phyloP scores from a whole-genome alignment of 2,329 filamentous ascomycete species.

The Aureobasidium lini region DNA sequence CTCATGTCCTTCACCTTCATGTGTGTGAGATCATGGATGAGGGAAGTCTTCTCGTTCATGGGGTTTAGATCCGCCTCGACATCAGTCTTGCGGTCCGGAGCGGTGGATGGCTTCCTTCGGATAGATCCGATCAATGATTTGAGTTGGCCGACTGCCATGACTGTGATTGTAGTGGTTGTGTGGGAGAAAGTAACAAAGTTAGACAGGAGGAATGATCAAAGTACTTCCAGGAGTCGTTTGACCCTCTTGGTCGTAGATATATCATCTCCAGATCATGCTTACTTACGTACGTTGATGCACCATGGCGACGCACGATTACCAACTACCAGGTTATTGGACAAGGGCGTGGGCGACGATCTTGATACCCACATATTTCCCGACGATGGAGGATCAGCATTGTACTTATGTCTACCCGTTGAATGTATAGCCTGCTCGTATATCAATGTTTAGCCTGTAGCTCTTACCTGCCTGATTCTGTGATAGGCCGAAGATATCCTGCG shows the following conservation, averaged over 20 bases:
- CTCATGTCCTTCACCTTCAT: conserved; percentile 33
- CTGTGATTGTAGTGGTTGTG: not conserved
- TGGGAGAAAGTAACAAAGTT: not conserved
- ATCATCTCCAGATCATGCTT: not conserved
- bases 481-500: not conserved
- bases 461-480: not conserved
- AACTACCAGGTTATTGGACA: not conserved
- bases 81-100: conserved; percentile 41
- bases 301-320: not conserved
- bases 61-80: conserved; percentile 26
- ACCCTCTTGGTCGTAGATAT: not conserved
- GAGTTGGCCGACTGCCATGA: conserved; percentile 28
- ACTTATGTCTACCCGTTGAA: not conserved
- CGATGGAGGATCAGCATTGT: not conserved
- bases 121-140: conserved; percentile 39
- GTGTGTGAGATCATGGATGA: conserved; percentile 35
- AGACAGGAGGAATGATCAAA: not conserved
- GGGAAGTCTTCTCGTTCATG: conserved; percentile 32
- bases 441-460: not conserved
- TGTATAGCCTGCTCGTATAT: not conserved
- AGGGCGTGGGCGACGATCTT: no score
- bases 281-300: not conserved
- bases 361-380: not conserved
- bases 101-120: conserved; percentile 38
- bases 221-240: not conserved